Percentiles rank a stretch among this genome's conserved stretches.
Evolutionary conservation across 1,284 basidiomycete genomes (phyloP).

Genomic region (Porodaedalea pini): DNA sequence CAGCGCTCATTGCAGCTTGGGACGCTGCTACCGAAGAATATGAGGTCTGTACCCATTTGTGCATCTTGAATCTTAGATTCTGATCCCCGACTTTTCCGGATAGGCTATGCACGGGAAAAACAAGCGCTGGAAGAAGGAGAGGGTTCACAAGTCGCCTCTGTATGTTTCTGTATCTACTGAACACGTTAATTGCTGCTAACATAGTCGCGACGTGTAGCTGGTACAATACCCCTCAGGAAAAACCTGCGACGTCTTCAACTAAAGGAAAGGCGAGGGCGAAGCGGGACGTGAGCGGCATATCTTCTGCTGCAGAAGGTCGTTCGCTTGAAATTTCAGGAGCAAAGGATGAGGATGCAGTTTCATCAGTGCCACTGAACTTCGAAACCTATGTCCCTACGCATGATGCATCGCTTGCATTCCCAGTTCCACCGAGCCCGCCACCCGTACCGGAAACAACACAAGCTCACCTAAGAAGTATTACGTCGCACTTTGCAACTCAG

Average conservation of each 20-base stretch:
- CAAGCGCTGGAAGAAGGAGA: slow-evolving; percentile 67
- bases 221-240: slow-evolving; percentile 65
- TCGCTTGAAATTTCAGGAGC: not conserved
- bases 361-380: slow-evolving; percentile 57
- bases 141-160: slow-evolving; percentile 67
- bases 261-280: slow-evolving; percentile 19
- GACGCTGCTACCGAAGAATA: slow-evolving; percentile 77
- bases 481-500: slow-evolving; percentile 26
- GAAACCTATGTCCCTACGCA: slow-evolving; percentile 64
- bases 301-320: not conserved
- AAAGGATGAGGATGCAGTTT: slow-evolving; percentile 34
- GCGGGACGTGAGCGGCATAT: slow-evolving; percentile 16
- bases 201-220: slow-evolving; percentile 43
- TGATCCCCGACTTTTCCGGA: not conserved
- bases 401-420: slow-evolving; percentile 53
- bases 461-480: slow-evolving; percentile 21
- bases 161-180: slow-evolving; percentile 34
- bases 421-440: slow-evolving; percentile 26
- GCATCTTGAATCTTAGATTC: not conserved
- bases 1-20: slow-evolving; percentile 76
- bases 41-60: slow-evolving; percentile 39
- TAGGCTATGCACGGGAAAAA: slow-evolving; percentile 65
- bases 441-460: slow-evolving; percentile 24
- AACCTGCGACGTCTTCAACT: slow-evolving; percentile 25
- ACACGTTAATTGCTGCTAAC: slow-evolving; percentile 2